These are phyloP conservation scores for Tolypocladium nubicola DNA, from an alignment of 2,329 filamentous ascomycete species.

Conservation along the genomic window DNA sequence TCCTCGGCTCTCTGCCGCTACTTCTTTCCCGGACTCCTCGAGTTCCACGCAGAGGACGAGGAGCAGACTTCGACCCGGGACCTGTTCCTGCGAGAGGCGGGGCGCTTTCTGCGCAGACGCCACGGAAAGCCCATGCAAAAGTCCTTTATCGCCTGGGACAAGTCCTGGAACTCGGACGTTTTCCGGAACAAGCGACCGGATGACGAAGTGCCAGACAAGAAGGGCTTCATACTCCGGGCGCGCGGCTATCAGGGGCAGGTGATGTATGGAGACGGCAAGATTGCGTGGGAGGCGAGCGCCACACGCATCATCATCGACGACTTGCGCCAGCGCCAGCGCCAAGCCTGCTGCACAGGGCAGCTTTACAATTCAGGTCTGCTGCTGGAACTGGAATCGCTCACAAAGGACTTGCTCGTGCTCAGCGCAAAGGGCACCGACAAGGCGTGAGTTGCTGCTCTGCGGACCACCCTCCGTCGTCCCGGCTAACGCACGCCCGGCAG, in stretches of 20 bases:
- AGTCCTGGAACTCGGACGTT: slow-evolving; percentile 2
- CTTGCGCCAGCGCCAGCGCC: slow-evolving; percentile 8
- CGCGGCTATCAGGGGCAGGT: not conserved
- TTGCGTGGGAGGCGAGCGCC: slow-evolving; percentile 15
- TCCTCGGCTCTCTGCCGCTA: slow-evolving; percentile 8
- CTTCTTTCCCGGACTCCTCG: slow-evolving; percentile 17
- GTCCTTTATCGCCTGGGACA: slow-evolving; percentile 8
- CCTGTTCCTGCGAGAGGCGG: slow-evolving; percentile 7
- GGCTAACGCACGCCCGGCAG: slow-evolving; percentile 3
- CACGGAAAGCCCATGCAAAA: not conserved
- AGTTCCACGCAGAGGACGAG: slow-evolving; percentile 3
- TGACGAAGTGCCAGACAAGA: not conserved
- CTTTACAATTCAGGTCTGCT: slow-evolving; percentile 2
- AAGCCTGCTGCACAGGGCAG: slow-evolving; percentile 3
- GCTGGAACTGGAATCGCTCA: slow-evolving; percentile 7
- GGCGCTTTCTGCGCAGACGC: slow-evolving; percentile 7
- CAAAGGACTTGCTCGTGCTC: slow-evolving; percentile 1
- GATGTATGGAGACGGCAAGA: slow-evolving; percentile 12
- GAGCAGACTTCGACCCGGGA: not conserved
- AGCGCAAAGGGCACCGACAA: not conserved
- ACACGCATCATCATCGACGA: slow-evolving; percentile 14
- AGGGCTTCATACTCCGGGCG: no score
- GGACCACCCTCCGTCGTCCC: not conserved
- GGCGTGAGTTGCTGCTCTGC: slow-evolving; percentile 2
- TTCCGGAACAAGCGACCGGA: not conserved